Percentiles rank a stretch among this genome's conserved stretches.
Evolutionary conservation across 495 filamentous ascomycete genomes (phyloP).

Genomic region (Xylaria bambusicola): DNA sequence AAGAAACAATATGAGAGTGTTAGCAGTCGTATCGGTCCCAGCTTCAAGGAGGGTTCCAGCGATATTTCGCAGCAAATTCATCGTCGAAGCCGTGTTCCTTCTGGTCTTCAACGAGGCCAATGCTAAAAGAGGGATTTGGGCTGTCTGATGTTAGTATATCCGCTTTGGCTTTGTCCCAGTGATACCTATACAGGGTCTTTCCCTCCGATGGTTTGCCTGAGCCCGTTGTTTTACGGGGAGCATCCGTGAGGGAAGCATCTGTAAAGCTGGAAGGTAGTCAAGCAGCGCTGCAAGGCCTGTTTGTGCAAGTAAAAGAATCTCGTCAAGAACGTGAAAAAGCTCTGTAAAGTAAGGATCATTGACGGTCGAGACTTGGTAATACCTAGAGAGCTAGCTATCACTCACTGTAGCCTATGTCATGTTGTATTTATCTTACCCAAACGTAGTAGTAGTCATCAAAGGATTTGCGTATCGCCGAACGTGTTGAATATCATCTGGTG

Average conservation of each 20-base stretch:
- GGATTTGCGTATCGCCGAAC: constrained; percentile 55
- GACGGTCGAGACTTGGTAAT: constrained; percentile 32
- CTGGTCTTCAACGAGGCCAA: constrained; percentile 35
- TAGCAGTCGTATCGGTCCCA: constrained; percentile 48
- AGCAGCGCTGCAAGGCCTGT: constrained; percentile 28
- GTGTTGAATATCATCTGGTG: constrained; percentile 50
- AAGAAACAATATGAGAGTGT: constrained; percentile 40
- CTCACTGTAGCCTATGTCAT: background rate
- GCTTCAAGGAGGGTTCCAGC: constrained; percentile 45
- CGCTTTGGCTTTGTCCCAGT: constrained; percentile 41
- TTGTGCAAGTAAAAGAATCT: background rate
- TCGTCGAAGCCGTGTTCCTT: constrained; percentile 39
- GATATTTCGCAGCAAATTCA: constrained; percentile 41
- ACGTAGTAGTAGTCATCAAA: constrained; percentile 56
- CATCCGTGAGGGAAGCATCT: constrained; percentile 41
- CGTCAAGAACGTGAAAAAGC: constrained; percentile 41
- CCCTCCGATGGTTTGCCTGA: constrained; percentile 25
- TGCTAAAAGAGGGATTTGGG: background rate
- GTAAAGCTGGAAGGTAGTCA: constrained; percentile 44
- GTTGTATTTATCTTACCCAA: constrained; percentile 44
- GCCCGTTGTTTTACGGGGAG: constrained; percentile 28
- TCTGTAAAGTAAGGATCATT: constrained; percentile 53
- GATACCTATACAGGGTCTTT: constrained; percentile 35
- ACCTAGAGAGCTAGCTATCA: background rate
- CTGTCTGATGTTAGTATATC: constrained; percentile 16